Conservation (phyloP, 1,284 basidiomycete genomes). For the Chalciporus sp. region DNA sequence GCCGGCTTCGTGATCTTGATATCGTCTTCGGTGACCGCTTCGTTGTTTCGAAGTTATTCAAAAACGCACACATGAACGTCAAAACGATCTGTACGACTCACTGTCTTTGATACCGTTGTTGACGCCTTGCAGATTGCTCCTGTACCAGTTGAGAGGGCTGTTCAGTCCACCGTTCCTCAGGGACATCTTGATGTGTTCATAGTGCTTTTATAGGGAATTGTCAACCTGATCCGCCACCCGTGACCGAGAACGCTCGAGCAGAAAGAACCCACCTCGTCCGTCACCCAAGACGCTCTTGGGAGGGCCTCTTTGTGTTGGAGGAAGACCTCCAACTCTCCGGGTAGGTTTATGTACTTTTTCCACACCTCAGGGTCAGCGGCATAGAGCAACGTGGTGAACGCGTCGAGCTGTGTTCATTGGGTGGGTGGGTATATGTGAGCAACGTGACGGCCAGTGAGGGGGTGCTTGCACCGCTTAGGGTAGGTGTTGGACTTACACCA, state of each 20-base stretch:
- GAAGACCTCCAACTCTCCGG: constrained; percentile 35
- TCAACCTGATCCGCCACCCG: constrained; percentile 3
- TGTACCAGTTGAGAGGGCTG: constrained; percentile 38
- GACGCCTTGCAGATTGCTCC: constrained; percentile 23
- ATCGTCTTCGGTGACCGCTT: constrained; percentile 28
- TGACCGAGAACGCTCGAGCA: neutral
- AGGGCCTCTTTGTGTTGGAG: constrained; percentile 27
- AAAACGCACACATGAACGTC: neutral
- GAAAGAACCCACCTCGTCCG: constrained; percentile 29
- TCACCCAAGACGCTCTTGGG: constrained; percentile 34
- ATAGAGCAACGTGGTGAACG: constrained; percentile 35
- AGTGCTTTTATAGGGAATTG: constrained; percentile 21
- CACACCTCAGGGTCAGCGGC: constrained; percentile 36
- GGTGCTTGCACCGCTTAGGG: too few species aligned
- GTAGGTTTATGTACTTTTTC: constrained; percentile 36
- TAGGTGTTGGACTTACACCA: constrained; percentile 25
- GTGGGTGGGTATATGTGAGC: neutral
- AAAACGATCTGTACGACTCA: constrained; percentile 13
- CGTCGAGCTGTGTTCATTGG: constrained; percentile 27
- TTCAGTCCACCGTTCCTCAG: constrained; percentile 30
- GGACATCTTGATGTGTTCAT: constrained; percentile 25
- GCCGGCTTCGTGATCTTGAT: constrained; percentile 30
- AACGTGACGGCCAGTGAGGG: too few species aligned
- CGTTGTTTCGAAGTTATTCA: neutral
- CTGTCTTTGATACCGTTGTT: constrained; percentile 23